Percentiles rank a stretch among this genome's conserved stretches.
Evolutionary conservation across 176 grass and related monocot genomes (phyloP).

Genomic region (Ensete glaucum): DNA sequence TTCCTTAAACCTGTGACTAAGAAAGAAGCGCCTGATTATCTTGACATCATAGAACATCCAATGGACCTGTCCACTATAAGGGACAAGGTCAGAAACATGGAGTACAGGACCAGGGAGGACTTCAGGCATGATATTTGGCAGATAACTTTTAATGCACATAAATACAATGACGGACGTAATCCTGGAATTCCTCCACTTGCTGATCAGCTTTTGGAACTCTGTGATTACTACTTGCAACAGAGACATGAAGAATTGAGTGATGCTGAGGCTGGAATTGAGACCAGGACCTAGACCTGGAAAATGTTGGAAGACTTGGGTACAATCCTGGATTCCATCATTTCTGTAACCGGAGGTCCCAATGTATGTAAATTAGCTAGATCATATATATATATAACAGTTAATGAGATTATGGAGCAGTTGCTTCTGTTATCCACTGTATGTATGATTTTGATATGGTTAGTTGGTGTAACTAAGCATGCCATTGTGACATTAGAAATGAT

Average conservation of each 20-base stretch:
- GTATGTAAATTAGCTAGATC: too few relatives aligned
- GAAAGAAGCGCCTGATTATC: conserved; percentile 87
- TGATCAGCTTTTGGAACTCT: conserved; percentile 48
- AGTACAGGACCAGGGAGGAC: conserved; percentile 62
- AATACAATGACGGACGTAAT: conserved; percentile 50
- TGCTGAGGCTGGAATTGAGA: conserved; percentile 28
- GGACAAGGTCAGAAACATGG: conserved; percentile 78
- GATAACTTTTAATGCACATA: conserved; percentile 61
- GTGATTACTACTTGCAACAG: conserved; percentile 41
- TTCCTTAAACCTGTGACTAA: conserved; percentile 84
- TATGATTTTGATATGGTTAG: too few relatives aligned
- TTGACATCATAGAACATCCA: conserved; percentile 39
- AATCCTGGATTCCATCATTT: too few relatives aligned
- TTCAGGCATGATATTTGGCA: conserved; percentile 76
- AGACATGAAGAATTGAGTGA: conserved; percentile 24
- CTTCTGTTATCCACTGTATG: too few relatives aligned
- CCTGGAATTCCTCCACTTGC: conserved; percentile 81
- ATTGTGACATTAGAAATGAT: too few relatives aligned
- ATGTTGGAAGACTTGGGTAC: too few relatives aligned
- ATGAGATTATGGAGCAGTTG: too few relatives aligned
- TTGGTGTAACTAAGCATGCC: too few relatives aligned
- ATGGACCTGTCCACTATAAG: conserved; percentile 97
- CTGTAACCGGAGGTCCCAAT: too few relatives aligned
- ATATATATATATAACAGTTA: too few relatives aligned
- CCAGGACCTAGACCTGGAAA: too few relatives aligned